phyloP scores from a whole-genome alignment of 371 early-diverging fungal genomes.

The Mucor circinelloides region DNA sequence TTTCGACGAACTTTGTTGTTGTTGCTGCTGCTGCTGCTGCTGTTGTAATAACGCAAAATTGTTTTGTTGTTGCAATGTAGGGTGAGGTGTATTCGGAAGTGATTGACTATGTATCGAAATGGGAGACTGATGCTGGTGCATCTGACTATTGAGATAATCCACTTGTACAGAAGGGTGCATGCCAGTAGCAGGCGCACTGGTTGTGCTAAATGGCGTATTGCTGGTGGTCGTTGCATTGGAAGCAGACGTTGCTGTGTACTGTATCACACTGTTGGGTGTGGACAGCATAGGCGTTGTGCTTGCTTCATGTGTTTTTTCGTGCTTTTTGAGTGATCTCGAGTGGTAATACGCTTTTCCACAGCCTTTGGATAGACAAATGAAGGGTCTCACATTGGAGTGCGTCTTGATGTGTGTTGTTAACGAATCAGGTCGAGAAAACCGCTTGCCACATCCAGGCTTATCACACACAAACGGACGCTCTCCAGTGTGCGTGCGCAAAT shows the following conservation, averaged over 20 bases:
- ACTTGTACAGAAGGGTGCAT: conserved; percentile 8
- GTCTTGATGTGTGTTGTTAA: conserved; percentile 89
- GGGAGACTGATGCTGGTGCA: not conserved
- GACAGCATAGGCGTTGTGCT: conserved; percentile 12
- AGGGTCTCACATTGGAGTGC: conserved; percentile 80
- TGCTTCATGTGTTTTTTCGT: conserved; percentile 64
- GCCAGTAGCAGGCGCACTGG: conserved; percentile 4
- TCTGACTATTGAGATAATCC: conserved; percentile 30
- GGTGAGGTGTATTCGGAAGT: conserved; percentile 21
- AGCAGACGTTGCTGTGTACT: not conserved
- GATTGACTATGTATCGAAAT: conserved; percentile 14
- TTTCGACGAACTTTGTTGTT: conserved; percentile 13
- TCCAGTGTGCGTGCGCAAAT: conserved; percentile 87
- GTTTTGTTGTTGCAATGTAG: conserved; percentile 6
- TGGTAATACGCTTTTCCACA: conserved; percentile 84
- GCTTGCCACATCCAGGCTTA: conserved; percentile 74
- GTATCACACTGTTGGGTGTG: conserved; percentile 21
- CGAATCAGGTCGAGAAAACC: conserved; percentile 87
- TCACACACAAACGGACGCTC: conserved; percentile 69
- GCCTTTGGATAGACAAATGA: conserved; percentile 57
- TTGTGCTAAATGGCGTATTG: conserved; percentile 7
- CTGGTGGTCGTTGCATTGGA: not conserved
- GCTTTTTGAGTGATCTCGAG: conserved; percentile 78
- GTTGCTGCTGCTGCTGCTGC: conserved; percentile 6
- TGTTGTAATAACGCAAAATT: conserved; percentile 13